Base-by-base conservation (phyloP, 257 asterid genomes). In the Handroanthus guayacan region DNA sequence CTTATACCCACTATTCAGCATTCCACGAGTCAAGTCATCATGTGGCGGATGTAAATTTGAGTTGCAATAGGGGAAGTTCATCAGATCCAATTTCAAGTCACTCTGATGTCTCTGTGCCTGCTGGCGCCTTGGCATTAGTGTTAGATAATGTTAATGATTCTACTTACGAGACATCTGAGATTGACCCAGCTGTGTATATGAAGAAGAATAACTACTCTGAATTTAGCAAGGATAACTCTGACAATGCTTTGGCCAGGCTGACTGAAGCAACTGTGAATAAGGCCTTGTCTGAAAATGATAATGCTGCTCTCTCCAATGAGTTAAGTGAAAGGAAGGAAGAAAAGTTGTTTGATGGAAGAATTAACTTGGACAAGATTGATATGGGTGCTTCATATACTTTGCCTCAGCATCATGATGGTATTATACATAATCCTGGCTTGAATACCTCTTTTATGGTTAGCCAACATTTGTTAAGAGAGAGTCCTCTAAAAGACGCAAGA, bases 21-120 rank as follows among this genome's bases (percentile, higher is more conserved):
- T 87, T 91, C 84, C 48, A 63, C 51, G 93, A 85, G 75, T 78
- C 80, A 58, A 86, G 82, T 71, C 86, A 79, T 67, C 75, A 69
- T 17, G 67, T 65, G 72, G 78, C 62, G 9, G 77, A 78, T 67
- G 78, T 50, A 51, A 75, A 68, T 78, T 37, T 71, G 62, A 51
- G 88, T 67, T 45, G 79, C 72, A 74, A 80, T 60, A 62, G 72
- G 74, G 79, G 81, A 78, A 73, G 56, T 63, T 79, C 82, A 38
- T 78, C 86, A 9, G 77, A 77, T 74, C 84, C 61, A 71, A 61
- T 79, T 79, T 75, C 86, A 67, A 80, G 73, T 79, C 70, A 72
- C 76, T 65, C 84, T 54, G 86, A 74, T 73, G 74, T 71, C 75
- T 80, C 83, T 78, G 60, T 75, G 58, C 80, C 48, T 79, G 69